These are phyloP conservation scores for Chaetomium sp. DNA, from an alignment of 2,329 filamentous ascomycete species.

Conservation along the genomic window DNA sequence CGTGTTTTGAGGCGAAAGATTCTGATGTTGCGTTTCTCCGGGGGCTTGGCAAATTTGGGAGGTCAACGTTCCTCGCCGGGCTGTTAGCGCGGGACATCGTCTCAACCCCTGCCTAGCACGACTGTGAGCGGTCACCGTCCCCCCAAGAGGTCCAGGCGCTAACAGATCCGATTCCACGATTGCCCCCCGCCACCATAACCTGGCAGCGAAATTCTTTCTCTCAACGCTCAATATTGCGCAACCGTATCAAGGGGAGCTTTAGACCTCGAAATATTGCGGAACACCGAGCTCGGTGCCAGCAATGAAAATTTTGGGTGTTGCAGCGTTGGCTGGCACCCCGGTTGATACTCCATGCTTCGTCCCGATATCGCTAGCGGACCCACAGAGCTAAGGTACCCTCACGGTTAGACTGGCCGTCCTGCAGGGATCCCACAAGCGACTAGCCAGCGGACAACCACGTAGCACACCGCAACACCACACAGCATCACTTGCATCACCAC, in stretches of 20 bases:
- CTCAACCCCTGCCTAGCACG: conserved; percentile 24
- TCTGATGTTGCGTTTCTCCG: conserved; percentile 14
- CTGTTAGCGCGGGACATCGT: conserved; percentile 32
- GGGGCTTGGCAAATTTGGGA: conserved; percentile 7
- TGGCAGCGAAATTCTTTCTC: conserved; percentile 14
- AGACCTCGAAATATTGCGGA: conserved; percentile 3
- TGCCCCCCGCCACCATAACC: conserved; percentile 3
- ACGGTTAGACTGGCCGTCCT: conserved; percentile 27
- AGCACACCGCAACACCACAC: conserved; percentile 36
- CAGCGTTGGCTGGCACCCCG: conserved; percentile 21
- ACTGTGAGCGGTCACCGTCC: conserved; percentile 18
- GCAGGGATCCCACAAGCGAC: conserved; percentile 36
- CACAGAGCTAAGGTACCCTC: conserved; percentile 22
- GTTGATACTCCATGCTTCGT: conserved; percentile 26
- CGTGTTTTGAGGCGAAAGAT: conserved; percentile 1
- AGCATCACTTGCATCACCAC: conserved; percentile 26
- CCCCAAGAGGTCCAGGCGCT: conserved; percentile 22
- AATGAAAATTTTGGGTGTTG: conserved; percentile 26
- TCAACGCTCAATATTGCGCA: neutral
- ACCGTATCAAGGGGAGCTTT: neutral
- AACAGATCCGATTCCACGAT: conserved; percentile 21
- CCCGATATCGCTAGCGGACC: conserved; percentile 30
- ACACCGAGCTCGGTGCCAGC: conserved; percentile 10
- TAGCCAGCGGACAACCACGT: conserved; percentile 45
- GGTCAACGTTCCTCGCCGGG: conserved; percentile 29